phyloP scores from a whole-genome alignment of 139 green algal species.

The Micractinium sp. region DNA sequence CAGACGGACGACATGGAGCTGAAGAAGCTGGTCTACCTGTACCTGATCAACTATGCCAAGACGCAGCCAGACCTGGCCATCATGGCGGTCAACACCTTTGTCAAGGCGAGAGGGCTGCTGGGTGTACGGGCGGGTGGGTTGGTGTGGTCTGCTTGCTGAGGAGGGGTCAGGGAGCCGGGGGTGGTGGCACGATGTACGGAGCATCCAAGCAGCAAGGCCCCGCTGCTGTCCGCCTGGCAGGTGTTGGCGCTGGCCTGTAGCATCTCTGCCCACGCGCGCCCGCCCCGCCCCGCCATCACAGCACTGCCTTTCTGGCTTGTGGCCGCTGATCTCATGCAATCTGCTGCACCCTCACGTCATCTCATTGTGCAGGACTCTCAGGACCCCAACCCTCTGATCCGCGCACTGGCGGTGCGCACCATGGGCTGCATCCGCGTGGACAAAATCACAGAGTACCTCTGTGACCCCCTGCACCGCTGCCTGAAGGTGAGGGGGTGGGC shows the following conservation, averaged over 20 bases:
- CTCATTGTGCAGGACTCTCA: conserved; percentile 86
- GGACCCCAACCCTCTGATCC: conserved; percentile 97
- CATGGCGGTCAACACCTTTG: conserved; percentile 99
- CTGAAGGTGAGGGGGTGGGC: conserved; percentile 2
- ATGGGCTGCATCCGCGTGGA: conserved; percentile 99
- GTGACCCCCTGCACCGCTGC: conserved; percentile 86
- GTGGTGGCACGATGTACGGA: too few relatives aligned
- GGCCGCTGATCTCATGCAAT: background rate
- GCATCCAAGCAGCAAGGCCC: too few relatives aligned
- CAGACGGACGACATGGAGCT: conserved; percentile 93
- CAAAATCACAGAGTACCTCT: conserved; percentile 99
- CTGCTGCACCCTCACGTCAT: background rate
- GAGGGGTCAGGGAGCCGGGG: too few relatives aligned
- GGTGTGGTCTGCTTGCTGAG: too few relatives aligned
- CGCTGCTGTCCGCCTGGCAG: too few relatives aligned
- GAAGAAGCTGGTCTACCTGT: conserved; percentile 99
- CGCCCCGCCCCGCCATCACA: background rate
- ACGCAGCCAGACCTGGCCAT: conserved; percentile 98
- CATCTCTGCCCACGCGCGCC: too few relatives aligned
- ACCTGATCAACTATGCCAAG: conserved; percentile 99
- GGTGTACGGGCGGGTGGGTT: too few relatives aligned
- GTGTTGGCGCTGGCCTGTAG: too few relatives aligned
- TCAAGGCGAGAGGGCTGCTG: conserved; percentile 83
- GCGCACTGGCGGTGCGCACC: conserved; percentile 96
- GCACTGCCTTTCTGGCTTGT: background rate